Evolutionary conservation across 805 yeast species (phyloP).

Genomic region (Kregervanrija fluxuum): DNA sequence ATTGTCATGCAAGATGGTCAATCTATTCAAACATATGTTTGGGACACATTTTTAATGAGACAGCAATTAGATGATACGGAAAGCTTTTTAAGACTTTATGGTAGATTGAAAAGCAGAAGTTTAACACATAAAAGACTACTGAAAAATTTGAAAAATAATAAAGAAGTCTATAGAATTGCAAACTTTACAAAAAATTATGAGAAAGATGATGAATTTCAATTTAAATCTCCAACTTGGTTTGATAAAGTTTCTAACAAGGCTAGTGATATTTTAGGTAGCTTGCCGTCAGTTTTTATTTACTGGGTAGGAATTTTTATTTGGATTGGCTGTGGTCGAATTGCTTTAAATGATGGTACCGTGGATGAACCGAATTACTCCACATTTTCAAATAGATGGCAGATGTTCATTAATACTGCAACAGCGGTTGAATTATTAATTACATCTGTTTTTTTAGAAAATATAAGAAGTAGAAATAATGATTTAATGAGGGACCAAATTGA

Average conservation of each 20-base stretch:
- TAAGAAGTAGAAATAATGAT: constrained; percentile 31
- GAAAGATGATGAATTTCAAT: constrained; percentile 1
- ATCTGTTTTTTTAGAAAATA: constrained; percentile 33
- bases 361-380: constrained; percentile 11
- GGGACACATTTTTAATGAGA: constrained; percentile 35
- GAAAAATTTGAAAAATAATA: background rate
- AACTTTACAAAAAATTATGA: constrained; percentile 1
- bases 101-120: constrained; percentile 25
- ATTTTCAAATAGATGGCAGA: constrained; percentile 33
- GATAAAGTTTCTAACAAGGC: constrained; percentile 25
- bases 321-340: constrained; percentile 31
- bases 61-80: constrained; percentile 28
- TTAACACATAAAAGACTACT: constrained; percentile 17
- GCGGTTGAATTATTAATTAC: constrained; percentile 31
- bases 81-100: constrained; percentile 21
- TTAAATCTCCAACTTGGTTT: constrained; percentile 27
- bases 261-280: constrained; percentile 26
- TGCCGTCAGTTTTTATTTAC: constrained; percentile 25
- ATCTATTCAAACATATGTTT: constrained; percentile 32
- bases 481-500: constrained; percentile 19
- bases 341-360: constrained; percentile 7
- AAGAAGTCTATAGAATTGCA: background rate
- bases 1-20: constrained; percentile 36
- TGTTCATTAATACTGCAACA: constrained; percentile 35
- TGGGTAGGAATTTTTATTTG: constrained; percentile 34